phyloP scores from a whole-genome alignment of 106 monocot species.

The Platanthera zijinensis region DNA sequence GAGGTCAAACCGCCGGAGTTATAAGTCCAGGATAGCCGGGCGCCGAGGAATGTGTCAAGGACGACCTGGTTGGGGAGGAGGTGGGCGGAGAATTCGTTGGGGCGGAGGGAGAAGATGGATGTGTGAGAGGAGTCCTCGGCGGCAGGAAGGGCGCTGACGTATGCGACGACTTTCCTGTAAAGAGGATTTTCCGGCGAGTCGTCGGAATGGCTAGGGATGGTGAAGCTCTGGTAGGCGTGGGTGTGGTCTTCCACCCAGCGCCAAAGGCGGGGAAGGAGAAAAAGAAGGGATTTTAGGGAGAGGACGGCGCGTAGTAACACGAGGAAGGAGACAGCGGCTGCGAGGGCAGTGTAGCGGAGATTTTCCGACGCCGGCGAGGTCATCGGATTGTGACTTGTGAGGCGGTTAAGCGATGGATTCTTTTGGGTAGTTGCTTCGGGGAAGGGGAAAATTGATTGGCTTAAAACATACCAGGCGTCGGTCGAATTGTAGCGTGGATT shows the following conservation, averaged over 20 bases:
- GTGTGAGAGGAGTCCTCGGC: slow-evolving; percentile 46
- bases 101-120: slow-evolving; percentile 30
- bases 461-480: neutral
- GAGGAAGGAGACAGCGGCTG: slow-evolving; percentile 10
- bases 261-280: slow-evolving; percentile 25
- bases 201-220: slow-evolving; percentile 35
- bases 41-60: slow-evolving; percentile 47
- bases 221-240: slow-evolving; percentile 40
- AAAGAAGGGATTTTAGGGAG: slow-evolving; percentile 20
- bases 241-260: slow-evolving; percentile 24
- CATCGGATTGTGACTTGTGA: neutral
- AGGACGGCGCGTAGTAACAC: slow-evolving; percentile 30
- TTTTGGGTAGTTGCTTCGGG: neutral
- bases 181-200: slow-evolving; percentile 43
- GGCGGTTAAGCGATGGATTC: neutral
- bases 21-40: slow-evolving; percentile 41
- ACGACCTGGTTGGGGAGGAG: slow-evolving; percentile 31
- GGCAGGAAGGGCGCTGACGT: slow-evolving; percentile 49
- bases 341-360: neutral
- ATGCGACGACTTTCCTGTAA: slow-evolving; percentile 39
- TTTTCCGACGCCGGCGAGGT: neutral
- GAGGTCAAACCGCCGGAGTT: neutral
- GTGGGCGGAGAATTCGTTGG: slow-evolving; percentile 36
- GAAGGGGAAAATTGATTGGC: neutral
- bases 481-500: too few relatives aligned